Conservation (phyloP, 2,329 filamentous ascomycete genomes). For the Nemania serpens region DNA sequence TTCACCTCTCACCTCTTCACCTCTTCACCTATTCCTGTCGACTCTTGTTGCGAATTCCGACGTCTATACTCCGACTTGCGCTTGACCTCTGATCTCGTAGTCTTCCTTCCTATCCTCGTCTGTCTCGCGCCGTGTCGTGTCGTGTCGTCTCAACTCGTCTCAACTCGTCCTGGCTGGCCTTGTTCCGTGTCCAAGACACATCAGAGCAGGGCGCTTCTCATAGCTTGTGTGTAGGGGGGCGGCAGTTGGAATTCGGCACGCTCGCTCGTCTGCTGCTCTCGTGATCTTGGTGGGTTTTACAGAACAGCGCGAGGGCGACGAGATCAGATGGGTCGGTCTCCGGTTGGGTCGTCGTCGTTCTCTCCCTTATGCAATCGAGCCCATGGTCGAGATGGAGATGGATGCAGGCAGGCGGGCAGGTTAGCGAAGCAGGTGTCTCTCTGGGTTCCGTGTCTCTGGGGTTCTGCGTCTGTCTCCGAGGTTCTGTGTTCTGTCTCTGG, state of each 20-base stretch:
- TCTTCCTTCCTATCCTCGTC: neutral
- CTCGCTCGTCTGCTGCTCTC: too few relatives aligned
- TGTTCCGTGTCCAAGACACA: conserved; percentile 25
- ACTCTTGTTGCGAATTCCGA: neutral
- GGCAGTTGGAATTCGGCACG: too few relatives aligned
- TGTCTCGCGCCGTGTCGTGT: neutral
- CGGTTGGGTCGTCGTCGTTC: conserved; percentile 9
- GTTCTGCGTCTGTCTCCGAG: too few relatives aligned
- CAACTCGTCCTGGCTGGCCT: conserved; percentile 12
- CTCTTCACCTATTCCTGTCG: neutral
- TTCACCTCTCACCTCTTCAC: neutral
- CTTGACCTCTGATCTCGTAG: neutral
- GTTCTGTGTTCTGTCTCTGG: too few relatives aligned
- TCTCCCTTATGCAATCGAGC: conserved; percentile 22
- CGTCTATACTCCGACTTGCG: neutral
- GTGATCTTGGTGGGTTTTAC: too few relatives aligned
- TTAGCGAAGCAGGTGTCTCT: neutral
- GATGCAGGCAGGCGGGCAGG: neutral
- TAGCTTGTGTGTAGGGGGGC: conserved; percentile 13
- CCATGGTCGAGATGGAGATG: conserved; percentile 8
- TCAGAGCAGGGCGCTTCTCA: conserved; percentile 15
- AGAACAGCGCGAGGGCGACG: neutral
- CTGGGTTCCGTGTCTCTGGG: too few relatives aligned
- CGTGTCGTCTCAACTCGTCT: conserved; percentile 5
- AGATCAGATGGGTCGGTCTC: conserved; percentile 6